Evolutionary conservation across 2,329 filamentous ascomycete species (phyloP).

Genomic region (Venturia carpophila): DNA sequence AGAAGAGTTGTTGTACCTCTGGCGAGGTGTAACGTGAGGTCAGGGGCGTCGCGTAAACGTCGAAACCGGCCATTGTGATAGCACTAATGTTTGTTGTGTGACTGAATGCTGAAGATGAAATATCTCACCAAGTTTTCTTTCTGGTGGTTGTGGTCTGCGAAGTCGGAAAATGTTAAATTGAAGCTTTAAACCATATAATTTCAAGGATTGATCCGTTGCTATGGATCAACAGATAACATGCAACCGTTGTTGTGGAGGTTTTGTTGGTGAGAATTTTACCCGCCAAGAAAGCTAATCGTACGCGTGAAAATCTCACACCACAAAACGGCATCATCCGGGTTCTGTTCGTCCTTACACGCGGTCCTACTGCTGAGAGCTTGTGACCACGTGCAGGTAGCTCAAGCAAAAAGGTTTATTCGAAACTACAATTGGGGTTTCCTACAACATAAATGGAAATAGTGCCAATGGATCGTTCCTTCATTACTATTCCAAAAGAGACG

Average conservation of each 20-base stretch:
- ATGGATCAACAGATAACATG: no score
- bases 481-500: background rate
- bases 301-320: background rate
- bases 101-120: background rate
- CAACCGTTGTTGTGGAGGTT: background rate
- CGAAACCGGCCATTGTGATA: background rate
- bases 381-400: background rate
- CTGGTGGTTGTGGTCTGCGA: background rate
- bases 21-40: background rate
- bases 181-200: background rate
- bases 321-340: background rate
- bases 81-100: background rate
- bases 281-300: background rate
- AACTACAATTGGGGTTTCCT: background rate
- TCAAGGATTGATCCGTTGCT: no score
- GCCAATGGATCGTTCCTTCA: background rate
- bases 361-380: background rate
- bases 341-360: background rate
- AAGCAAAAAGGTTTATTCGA: background rate
- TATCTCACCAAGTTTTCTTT: background rate
- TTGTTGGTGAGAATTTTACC: background rate
- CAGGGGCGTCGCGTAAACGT: background rate
- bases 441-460: background rate
- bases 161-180: background rate
- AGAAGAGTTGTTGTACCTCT: conserved; percentile 8